Evolutionary conservation across 305 asterid genomes (phyloP).

Genomic region (Withania somnifera): DNA sequence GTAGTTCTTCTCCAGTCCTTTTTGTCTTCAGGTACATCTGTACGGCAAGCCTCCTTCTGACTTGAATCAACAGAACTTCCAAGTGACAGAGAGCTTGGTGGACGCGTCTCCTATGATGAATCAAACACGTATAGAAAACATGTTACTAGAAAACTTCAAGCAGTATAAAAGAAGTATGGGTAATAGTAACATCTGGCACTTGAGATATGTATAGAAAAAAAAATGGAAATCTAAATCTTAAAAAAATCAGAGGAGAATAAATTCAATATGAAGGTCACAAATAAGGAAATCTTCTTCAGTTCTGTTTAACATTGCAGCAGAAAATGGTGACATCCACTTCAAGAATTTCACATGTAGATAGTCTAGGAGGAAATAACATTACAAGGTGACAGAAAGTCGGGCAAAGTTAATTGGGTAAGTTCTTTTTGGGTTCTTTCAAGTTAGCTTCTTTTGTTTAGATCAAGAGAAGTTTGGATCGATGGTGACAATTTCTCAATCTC

Average conservation of each 20-base stretch:
- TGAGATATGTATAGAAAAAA: neutral
- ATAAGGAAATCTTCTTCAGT: neutral
- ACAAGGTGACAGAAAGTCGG: neutral
- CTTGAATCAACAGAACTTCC: slow-evolving; percentile 65
- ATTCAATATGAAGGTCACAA: neutral
- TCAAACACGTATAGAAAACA: neutral
- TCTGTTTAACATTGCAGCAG: neutral
- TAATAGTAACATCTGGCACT: neutral
- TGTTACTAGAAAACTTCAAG: neutral
- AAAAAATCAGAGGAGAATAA: neutral
- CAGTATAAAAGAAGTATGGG: neutral
- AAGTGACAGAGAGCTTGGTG: slow-evolving; percentile 78
- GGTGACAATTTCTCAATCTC: neutral
- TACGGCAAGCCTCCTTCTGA: slow-evolving; percentile 76
- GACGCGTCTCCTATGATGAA: slow-evolving; percentile 58
- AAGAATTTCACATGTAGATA: neutral
- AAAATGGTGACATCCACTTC: neutral
- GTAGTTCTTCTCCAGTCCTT: slow-evolving; percentile 73
- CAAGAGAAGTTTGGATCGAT: neutral
- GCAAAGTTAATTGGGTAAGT: neutral
- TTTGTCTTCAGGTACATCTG: slow-evolving; percentile 67
- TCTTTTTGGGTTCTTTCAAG: neutral
- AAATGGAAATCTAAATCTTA: neutral
- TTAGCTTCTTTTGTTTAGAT: neutral
- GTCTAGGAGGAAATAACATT: neutral